These are phyloP conservation scores for Colletotrichum sp. DNA, from an alignment of 2,329 filamentous ascomycete species.

Conservation along the genomic window DNA sequence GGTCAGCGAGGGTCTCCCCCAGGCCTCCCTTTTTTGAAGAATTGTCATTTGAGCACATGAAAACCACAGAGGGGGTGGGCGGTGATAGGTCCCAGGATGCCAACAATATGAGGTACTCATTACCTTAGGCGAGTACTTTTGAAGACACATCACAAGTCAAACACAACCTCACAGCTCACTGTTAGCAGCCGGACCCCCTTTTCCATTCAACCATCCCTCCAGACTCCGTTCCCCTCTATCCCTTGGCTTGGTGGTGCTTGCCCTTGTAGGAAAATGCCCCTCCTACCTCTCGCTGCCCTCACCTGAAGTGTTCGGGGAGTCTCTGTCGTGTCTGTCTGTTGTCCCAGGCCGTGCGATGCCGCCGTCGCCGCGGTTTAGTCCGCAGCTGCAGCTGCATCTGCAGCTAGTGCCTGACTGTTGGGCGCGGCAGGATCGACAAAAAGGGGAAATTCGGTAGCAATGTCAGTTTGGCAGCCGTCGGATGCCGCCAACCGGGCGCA, in stretches of 20 bases:
- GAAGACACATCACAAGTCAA: not conserved
- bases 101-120: not conserved
- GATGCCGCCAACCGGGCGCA: not conserved
- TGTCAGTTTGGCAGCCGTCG: not conserved
- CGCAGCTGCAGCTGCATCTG: not conserved
- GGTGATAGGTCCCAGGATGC: conserved; percentile 1
- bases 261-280: not conserved
- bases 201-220: not conserved
- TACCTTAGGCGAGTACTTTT: not conserved
- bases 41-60: not conserved
- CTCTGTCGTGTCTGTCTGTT: not conserved
- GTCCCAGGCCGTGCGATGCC: not conserved
- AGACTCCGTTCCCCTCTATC: not conserved
- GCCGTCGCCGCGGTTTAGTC: not conserved
- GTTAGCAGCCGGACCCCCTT: not conserved
- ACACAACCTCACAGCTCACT: not conserved
- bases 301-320: not conserved
- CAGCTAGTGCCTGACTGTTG: not conserved
- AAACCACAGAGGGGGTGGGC: not conserved
- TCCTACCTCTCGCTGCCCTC: not conserved
- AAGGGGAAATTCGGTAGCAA: not conserved
- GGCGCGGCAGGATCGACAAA: not conserved
- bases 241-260: not conserved
- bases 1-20: not conserved
- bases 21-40: not conserved